phyloP scores from a whole-genome alignment of 2,329 filamentous ascomycete species.

The Colletotrichum sp. region DNA sequence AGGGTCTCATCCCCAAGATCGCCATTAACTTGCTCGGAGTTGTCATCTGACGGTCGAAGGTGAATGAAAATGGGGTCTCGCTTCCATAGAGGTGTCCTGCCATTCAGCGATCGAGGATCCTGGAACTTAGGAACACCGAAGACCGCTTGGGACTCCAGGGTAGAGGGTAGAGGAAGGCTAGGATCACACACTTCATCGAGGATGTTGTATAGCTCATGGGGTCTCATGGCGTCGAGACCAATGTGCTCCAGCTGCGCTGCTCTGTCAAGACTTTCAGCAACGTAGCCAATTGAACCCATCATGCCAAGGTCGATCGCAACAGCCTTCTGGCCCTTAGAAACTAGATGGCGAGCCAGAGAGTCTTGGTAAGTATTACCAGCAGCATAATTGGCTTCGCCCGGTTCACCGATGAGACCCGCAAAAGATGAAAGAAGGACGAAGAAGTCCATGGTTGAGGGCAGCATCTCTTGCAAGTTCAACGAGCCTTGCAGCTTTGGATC shows the following conservation, averaged over 20 bases:
- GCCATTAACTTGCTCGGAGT: background rate
- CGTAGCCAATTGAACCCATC: background rate
- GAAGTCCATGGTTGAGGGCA: conserved; percentile 32
- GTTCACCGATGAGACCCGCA: conserved; percentile 30
- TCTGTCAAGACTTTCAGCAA: background rate
- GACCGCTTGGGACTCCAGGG: background rate
- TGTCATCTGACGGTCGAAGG: background rate
- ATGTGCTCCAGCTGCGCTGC: background rate
- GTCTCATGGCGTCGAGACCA: background rate
- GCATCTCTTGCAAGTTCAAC: conserved; percentile 41
- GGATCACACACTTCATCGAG: background rate
- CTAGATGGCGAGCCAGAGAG: conserved; percentile 18
- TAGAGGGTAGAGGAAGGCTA: background rate
- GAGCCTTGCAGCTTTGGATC: conserved; percentile 46
- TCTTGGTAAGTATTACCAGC: conserved; percentile 35
- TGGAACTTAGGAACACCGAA: background rate
- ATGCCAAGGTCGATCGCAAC: conserved; percentile 6
- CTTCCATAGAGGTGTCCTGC: background rate
- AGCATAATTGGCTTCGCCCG: conserved; percentile 38
- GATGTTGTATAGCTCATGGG: background rate
- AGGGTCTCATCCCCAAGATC: background rate
- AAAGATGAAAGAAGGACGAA: conserved; percentile 38
- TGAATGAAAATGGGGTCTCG: background rate
- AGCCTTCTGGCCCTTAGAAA: background rate
- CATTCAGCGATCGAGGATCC: background rate